Evolutionary conservation across 345 rosid species (phyloP).

Genomic region (Leavenworthia alabamica): DNA sequence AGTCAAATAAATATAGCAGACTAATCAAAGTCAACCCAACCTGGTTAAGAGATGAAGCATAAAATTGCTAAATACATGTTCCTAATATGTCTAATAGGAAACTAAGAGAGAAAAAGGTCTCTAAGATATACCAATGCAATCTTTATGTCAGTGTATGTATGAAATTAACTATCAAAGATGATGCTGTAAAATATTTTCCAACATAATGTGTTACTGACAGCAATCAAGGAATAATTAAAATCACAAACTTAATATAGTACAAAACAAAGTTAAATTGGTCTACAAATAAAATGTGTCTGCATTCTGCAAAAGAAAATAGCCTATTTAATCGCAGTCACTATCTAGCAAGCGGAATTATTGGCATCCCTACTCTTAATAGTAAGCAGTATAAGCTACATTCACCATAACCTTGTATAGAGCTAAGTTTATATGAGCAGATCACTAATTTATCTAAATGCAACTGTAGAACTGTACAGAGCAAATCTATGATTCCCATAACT

Average conservation of each 20-base stretch:
- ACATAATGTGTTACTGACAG: not conserved
- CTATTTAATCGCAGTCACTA: not conserved
- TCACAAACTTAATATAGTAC: too few relatives aligned
- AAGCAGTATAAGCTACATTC: not conserved
- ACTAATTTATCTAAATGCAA: constrained; percentile 2
- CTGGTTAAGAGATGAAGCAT: not conserved
- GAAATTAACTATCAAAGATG: not conserved
- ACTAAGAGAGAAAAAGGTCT: constrained; percentile 3
- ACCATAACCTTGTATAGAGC: not conserved
- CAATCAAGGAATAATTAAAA: too few relatives aligned
- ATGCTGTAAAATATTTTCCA: not conserved
- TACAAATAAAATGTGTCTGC: not conserved
- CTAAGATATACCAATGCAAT: not conserved
- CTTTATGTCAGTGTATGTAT: not conserved
- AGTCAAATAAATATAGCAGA: not conserved
- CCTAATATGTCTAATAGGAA: not conserved
- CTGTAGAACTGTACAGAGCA: not conserved
- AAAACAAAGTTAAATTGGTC: too few relatives aligned
- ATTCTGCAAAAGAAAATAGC: not conserved
- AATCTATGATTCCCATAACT: not conserved
- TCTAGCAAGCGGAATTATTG: not conserved
- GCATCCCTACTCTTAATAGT: not conserved
- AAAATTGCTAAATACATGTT: not conserved
- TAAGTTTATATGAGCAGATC: not conserved
- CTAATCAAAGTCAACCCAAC: not conserved